A percentile compares a stretch with the other conserved stretches of the same genome.
Conservation (phyloP, 1,139 yeast species). For the Kurtzmaniella quercitrusa region DNA sequence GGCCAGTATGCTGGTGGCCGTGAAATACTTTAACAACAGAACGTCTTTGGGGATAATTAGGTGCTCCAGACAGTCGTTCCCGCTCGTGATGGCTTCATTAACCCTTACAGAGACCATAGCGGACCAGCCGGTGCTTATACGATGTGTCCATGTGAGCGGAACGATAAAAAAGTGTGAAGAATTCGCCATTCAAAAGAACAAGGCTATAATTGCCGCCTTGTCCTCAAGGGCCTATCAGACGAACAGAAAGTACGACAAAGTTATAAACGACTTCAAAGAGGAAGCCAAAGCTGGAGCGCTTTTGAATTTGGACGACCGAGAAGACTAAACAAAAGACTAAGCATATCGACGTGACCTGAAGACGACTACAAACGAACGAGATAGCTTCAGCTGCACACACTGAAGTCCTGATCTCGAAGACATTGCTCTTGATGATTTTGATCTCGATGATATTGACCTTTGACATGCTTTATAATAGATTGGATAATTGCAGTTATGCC, state of each 20-base stretch:
- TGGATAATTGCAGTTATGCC: no score
- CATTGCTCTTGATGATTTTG: no score
- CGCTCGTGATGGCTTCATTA: slow-evolving; percentile 65
- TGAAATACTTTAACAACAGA: slow-evolving; percentile 76
- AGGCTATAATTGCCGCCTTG: slow-evolving; percentile 22
- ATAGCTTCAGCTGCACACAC: no score
- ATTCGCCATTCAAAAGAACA: slow-evolving; percentile 48
- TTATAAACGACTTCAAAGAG: not conserved
- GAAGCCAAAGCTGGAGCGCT: not conserved
- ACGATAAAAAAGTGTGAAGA: slow-evolving; percentile 84
- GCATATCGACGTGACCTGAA: not conserved
- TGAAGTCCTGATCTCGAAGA: no score
- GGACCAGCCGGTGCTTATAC: slow-evolving; percentile 50
- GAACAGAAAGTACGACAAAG: not conserved
- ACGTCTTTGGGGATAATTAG: slow-evolving; percentile 85
- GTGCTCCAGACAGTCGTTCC: slow-evolving; percentile 63
- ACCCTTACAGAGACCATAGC: slow-evolving; percentile 56
- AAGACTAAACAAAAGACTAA: not conserved
- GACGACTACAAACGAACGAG: no score
- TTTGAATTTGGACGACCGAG: not conserved
- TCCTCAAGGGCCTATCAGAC: slow-evolving; percentile 6
- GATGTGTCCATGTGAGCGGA: slow-evolving; percentile 74
- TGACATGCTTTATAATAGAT: no score
- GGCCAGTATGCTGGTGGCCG: slow-evolving; percentile 53
- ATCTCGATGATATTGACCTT: no score